A percentile compares a stretch with the other conserved stretches of the same genome.
These are phyloP conservation scores for Macrotyloma uniflorum DNA, from an alignment of 306 rosid genomes.

Conservation along the genomic window DNA sequence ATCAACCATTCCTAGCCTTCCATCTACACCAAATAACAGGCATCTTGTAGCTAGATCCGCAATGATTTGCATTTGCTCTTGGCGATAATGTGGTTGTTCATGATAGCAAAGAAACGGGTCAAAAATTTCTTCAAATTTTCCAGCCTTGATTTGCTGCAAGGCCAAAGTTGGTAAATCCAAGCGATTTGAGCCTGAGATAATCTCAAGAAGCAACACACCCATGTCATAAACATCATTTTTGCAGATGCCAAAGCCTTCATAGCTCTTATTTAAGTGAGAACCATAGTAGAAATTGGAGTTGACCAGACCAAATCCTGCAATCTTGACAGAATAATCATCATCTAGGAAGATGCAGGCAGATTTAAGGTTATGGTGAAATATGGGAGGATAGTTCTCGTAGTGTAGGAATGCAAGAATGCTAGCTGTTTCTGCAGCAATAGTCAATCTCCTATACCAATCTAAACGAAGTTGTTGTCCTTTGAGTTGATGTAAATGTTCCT, in stretches of 20 bases:
- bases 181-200: constrained; percentile 72
- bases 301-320: constrained; percentile 71
- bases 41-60: constrained; percentile 97
- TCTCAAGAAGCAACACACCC: constrained; percentile 80
- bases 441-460: constrained; percentile 80
- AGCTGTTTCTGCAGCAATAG: constrained; percentile 79
- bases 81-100: constrained; percentile 57
- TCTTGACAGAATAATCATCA: constrained; percentile 60
- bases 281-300: constrained; percentile 38
- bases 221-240: constrained; percentile 80
- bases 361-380: constrained; percentile 75
- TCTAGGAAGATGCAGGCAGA: constrained; percentile 69
- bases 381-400: constrained; percentile 74
- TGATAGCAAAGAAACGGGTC: constrained; percentile 79
- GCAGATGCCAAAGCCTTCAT: constrained; percentile 36
- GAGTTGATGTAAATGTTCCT: constrained; percentile 65
- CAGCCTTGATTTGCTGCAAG: constrained; percentile 68
- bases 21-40: constrained; percentile 77
- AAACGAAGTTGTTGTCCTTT: constrained; percentile 56
- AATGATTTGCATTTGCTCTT: constrained; percentile 73
- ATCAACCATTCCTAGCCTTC: constrained; percentile 80
- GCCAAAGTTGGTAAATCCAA: constrained; percentile 62
- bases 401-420: constrained; percentile 73
- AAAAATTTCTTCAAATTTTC: constrained; percentile 79
- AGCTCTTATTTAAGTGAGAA: constrained; percentile 37